A percentile compares a stretch with the other conserved stretches of the same genome.
Conservation (phyloP, 495 filamentous ascomycete species). For the Penicillium robsamsonii region DNA sequence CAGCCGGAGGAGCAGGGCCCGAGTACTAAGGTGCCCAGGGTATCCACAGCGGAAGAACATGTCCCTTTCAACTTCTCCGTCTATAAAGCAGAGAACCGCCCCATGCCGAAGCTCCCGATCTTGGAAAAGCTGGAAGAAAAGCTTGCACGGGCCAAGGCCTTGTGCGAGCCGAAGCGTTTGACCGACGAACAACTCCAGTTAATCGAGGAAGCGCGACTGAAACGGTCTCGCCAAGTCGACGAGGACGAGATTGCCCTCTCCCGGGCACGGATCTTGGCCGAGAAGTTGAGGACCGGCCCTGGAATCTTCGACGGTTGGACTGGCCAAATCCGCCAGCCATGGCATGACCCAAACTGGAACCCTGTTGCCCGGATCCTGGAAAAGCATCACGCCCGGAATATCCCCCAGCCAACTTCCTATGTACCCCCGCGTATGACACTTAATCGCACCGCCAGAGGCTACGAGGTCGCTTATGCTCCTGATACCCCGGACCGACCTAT, state of each 20-base stretch:
- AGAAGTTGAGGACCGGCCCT: conserved; percentile 40
- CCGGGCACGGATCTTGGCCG: conserved; percentile 44
- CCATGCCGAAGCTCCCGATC: conserved; percentile 41
- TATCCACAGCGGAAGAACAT: conserved; percentile 15
- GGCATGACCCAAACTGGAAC: conserved; percentile 5
- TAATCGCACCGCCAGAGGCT: conserved; percentile 11
- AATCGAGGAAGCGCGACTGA: conserved; percentile 15
- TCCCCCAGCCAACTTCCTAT: neutral
- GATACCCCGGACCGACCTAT: conserved; percentile 38
- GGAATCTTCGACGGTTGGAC: conserved; percentile 28
- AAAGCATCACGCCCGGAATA: conserved; percentile 2
- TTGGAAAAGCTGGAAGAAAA: conserved; percentile 27
- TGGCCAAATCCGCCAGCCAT: conserved; percentile 16
- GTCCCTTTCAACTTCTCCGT: conserved; percentile 30
- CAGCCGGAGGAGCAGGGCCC: conserved; percentile 16
- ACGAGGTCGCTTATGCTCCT: conserved; percentile 41
- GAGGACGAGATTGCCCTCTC: conserved; percentile 45
- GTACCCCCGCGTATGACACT: conserved; percentile 1
- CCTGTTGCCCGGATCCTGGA: conserved; percentile 4
- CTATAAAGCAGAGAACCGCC: conserved; percentile 33
- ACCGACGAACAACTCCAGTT: conserved; percentile 21
- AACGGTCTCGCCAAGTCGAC: conserved; percentile 32
- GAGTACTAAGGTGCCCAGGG: conserved; percentile 27
- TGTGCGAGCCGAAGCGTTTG: conserved; percentile 26
- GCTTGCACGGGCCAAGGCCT: conserved; percentile 19